Evolutionary conservation across 306 rosid species (phyloP), one percentile per base, ranked within the genome.

Genomic region (Prinsepia uniflora): DNA sequence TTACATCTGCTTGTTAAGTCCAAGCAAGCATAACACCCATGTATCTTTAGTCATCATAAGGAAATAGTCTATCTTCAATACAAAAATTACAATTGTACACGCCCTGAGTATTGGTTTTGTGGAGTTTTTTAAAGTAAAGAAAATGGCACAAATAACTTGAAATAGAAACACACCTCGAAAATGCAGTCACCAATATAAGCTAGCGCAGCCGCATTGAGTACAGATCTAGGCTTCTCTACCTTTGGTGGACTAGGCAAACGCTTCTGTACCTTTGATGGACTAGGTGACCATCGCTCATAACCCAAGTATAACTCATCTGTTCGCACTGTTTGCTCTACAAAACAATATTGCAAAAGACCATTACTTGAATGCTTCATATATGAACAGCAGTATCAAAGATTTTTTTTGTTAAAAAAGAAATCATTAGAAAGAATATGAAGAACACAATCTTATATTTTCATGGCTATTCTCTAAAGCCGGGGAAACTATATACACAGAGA

Each of bases 121-220:
- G 30, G 17, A 50, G 19, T 42, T 47, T 20, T 7, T 6, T 14
- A 53, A 9, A 55, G 6, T 4, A 24, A 34, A 12, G 30, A 34
- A 56, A 66, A 45, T 20, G 53, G 59, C 43, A 77, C 2, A 19
- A 53, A 49, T 42, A 60, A 14, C 8, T 22, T 10, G 30, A 62
- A 50, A 42, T 50, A 46, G 39, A 76, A 80, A 65, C 60, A 44
- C 12, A 90, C 98, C 96, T 94, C 98, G 56, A 87, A 94, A 68
- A 90, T 86, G 82, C 92, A 86, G 62, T 89, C 97, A 14, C 97
- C 97, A 22, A 89, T 68, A 72, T 92, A 92, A 10, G 97, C 97
- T 52, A 94, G 79, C 46, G 97, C 75, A 3, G 94, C 86, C 58
- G 98, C 96, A 63, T 90, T 90, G 62, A 86, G 81, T 8, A 86